These are phyloP conservation scores for Angomonas desouzai DNA, from an alignment of 208 protist species.

Conservation along the genomic window DNA sequence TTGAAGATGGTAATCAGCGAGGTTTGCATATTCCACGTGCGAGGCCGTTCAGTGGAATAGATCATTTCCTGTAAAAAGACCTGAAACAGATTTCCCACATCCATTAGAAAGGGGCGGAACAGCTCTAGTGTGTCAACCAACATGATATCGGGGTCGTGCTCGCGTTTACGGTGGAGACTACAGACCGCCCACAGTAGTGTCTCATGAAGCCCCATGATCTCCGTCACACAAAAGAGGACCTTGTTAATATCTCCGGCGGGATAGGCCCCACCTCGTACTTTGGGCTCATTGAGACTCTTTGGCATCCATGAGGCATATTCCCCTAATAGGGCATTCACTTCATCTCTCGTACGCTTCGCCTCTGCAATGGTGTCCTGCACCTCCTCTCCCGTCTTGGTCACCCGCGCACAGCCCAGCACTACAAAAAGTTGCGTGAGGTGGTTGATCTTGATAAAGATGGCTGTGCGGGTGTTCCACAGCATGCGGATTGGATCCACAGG, in stretches of 20 bases:
- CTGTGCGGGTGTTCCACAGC: conserved; percentile 35
- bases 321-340: neutral
- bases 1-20: conserved; percentile 31
- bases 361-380: conserved; percentile 13
- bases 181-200: conserved; percentile 31
- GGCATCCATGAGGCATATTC: conserved; percentile 20
- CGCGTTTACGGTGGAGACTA: conserved; percentile 38
- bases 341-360: neutral
- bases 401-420: conserved; percentile 25
- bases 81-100: conserved; percentile 34
- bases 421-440: conserved; percentile 22
- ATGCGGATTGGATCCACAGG: conserved; percentile 49
- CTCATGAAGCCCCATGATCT: conserved; percentile 44
- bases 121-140: conserved; percentile 38
- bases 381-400: conserved; percentile 33
- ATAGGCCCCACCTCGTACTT: conserved; percentile 35
- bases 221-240: conserved; percentile 32
- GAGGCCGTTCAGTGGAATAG: conserved; percentile 44
- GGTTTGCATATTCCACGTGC: conserved; percentile 38
- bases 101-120: conserved; percentile 37
- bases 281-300: conserved; percentile 31
- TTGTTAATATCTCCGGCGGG: conserved; percentile 26
- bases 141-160: conserved; percentile 25
- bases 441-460: conserved; percentile 24
- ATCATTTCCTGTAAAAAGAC: conserved; percentile 63